These are phyloP conservation scores for Skeletonema costatum DNA, from an alignment of 108 stramenopile genomes.

Conservation along the genomic window DNA sequence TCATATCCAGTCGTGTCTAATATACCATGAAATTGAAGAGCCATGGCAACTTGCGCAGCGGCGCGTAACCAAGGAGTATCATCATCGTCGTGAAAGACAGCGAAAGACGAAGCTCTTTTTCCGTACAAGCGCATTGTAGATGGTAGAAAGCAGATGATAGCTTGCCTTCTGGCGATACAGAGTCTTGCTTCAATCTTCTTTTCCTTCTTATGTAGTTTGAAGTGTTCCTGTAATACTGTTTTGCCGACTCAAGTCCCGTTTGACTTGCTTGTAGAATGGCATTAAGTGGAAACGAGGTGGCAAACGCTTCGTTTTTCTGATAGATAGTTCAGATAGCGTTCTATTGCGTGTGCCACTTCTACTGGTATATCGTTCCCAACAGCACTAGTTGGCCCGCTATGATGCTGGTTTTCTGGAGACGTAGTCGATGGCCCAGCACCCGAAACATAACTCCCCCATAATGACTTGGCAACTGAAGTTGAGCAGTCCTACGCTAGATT, in stretches of 20 bases:
- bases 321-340: slow-evolving; percentile 85
- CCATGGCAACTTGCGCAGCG: slow-evolving; percentile 86
- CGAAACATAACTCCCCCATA: slow-evolving; percentile 61
- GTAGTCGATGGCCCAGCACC: not conserved
- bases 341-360: slow-evolving; percentile 41
- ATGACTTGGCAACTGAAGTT: slow-evolving; percentile 64
- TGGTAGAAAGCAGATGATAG: slow-evolving; percentile 23
- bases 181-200: slow-evolving; percentile 31
- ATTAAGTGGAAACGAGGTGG: slow-evolving; percentile 84
- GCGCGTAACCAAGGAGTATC: slow-evolving; percentile 85
- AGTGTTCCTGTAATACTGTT: slow-evolving; percentile 70
- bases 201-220: slow-evolving; percentile 41
- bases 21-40: slow-evolving; percentile 86
- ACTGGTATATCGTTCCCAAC: slow-evolving; percentile 10
- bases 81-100: slow-evolving; percentile 29
- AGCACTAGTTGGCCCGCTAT: not conserved
- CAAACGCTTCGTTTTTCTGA: slow-evolving; percentile 81
- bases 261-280: slow-evolving; percentile 80
- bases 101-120: slow-evolving; percentile 25
- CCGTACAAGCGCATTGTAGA: slow-evolving; percentile 29
- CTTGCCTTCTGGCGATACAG: slow-evolving; percentile 7
- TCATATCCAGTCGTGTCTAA: slow-evolving; percentile 82
- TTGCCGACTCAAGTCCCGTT: slow-evolving; percentile 86
- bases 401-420: slow-evolving; percentile 51
- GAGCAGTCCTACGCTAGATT: slow-evolving; percentile 72